phyloP scores from a whole-genome alignment of 306 rosid species.

The Betula pendula region DNA sequence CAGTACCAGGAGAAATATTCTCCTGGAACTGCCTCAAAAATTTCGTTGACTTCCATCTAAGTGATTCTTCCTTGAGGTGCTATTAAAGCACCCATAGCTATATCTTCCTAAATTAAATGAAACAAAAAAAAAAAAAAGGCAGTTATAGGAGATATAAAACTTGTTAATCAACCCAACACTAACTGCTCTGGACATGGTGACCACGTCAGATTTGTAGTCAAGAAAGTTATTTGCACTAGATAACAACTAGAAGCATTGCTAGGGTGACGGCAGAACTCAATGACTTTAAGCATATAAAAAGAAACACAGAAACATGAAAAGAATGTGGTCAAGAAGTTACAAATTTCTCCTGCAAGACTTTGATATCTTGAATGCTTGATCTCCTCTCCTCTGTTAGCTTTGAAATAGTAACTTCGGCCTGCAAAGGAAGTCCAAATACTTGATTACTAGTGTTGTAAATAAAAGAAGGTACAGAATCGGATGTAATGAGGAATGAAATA shows the following conservation, averaged over 20 bases:
- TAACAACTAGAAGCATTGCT: background rate
- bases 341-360: conserved; percentile 51
- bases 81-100: no score
- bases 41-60: no score
- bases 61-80: no score
- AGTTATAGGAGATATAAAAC: no score
- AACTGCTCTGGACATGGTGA: no score
- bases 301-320: conserved; percentile 6
- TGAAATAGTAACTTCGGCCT: conserved; percentile 69
- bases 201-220: no score
- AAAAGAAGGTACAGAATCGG: background rate
- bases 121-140: no score
- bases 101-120: no score
- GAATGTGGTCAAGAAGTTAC: conserved; percentile 43
- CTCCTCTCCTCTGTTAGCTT: conserved; percentile 71
- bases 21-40: no score
- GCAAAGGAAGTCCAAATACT: conserved; percentile 33
- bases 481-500: background rate
- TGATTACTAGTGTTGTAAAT: background rate
- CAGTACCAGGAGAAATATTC: no score
- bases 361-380: conserved; percentile 54
- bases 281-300: conserved; percentile 16
- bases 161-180: no score
- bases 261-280: conserved; percentile 15
- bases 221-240: background rate